phyloP scores from a whole-genome alignment of 345 rosid genomes.

The Citrus sinensis region DNA sequence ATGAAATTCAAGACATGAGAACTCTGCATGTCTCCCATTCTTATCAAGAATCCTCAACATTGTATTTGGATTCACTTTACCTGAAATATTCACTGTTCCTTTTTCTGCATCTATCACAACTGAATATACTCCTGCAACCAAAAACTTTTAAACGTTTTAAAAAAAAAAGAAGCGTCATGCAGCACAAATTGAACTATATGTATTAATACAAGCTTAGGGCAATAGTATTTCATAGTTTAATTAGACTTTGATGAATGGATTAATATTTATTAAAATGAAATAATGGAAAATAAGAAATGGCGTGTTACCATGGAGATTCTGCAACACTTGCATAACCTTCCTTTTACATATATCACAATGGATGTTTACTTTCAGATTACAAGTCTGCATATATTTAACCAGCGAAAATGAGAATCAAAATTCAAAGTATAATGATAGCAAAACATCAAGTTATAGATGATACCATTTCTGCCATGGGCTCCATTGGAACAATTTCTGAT shows the following conservation, averaged over 20 bases:
- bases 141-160: no score
- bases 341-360: conserved; percentile 19
- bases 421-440: neutral
- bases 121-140: conserved; percentile 16
- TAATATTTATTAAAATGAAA: neutral
- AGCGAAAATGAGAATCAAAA: neutral
- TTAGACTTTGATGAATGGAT: neutral
- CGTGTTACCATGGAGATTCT: conserved; percentile 22
- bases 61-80: conserved; percentile 13
- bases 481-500: conserved; percentile 6
- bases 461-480: conserved; percentile 5
- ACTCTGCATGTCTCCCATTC: conserved; percentile 22
- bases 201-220: neutral
- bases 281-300: neutral
- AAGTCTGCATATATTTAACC: conserved; percentile 7
- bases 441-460: neutral
- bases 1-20: conserved; percentile 10
- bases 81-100: conserved; percentile 16
- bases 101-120: conserved; percentile 19
- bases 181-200: no score
- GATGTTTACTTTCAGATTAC: conserved; percentile 11
- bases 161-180: no score
- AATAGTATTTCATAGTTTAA: neutral
- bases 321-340: conserved; percentile 26
- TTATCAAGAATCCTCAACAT: conserved; percentile 16